Evolutionary conservation across 2,329 filamentous ascomycete genomes (phyloP).

Genomic region (Diaporthe capsici): DNA sequence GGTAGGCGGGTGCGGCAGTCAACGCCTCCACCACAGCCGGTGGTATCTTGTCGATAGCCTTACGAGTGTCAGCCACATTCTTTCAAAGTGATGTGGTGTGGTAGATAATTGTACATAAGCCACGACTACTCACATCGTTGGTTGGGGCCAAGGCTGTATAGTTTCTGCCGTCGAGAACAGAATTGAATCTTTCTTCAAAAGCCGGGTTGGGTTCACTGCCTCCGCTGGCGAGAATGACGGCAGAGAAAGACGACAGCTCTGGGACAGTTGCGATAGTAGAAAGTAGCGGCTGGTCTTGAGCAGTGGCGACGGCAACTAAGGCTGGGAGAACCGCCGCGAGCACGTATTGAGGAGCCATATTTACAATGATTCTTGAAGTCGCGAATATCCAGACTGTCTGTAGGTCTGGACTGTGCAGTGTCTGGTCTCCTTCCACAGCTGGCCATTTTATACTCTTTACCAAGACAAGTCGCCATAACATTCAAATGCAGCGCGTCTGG

Average conservation of each 20-base stretch:
- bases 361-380: not conserved
- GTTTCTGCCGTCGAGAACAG: slow-evolving; percentile 26
- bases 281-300: slow-evolving; percentile 25
- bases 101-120: too few species aligned
- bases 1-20: slow-evolving; percentile 25
- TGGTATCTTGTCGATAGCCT: slow-evolving; percentile 32
- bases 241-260: slow-evolving; percentile 31
- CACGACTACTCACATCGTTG: slow-evolving; percentile 23
- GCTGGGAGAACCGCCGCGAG: not conserved
- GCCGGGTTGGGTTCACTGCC: slow-evolving; percentile 28
- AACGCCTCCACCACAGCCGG: slow-evolving; percentile 1
- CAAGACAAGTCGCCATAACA: not conserved
- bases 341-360: slow-evolving; percentile 4
- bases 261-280: slow-evolving; percentile 32
- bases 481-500: not conserved
- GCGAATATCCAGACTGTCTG: not conserved
- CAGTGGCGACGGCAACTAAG: not conserved
- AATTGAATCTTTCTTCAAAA: slow-evolving; percentile 35
- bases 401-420: not conserved
- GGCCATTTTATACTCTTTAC: slow-evolving; percentile 19
- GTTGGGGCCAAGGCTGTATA: slow-evolving; percentile 34
- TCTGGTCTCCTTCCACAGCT: too few species aligned
- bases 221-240: slow-evolving; percentile 18
- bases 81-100: not conserved
- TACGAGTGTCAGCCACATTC: not conserved